Base-by-base conservation (phyloP, 2,329 filamentous ascomycete genomes). In the Colletotrichum phormii region DNA sequence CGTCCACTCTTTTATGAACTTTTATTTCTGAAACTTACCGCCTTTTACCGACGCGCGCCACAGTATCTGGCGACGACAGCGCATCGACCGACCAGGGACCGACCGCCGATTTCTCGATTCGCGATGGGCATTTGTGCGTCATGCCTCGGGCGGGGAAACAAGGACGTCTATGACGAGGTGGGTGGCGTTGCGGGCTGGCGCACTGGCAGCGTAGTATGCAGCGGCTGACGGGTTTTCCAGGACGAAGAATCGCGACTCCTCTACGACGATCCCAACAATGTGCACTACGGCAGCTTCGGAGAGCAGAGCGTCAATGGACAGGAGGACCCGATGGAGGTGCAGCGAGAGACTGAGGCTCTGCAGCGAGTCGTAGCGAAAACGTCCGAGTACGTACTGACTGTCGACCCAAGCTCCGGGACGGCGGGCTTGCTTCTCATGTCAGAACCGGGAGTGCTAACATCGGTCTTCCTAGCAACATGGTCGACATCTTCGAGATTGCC, bases 401-500 rank as follows among this genome's bases (percentile, higher is more conserved):
- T 53, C 22, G 63, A 67, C 66, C 51, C 53, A 35, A 71, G 57
- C 46, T 73, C 71, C 71, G 55, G 71, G 71, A 22, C 29, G 60
- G 49, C 42, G 71, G 71, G 67, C 66, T 73, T 51, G 60, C 54
- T 61, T 15, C n/a, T 73, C 61, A 57, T 61, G 60, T 61, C 66
- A 46, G 59, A 49, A 37, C 71, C 37, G 46, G 72, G 53, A 54
- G 35, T 55, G 66, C 74, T 76, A 73, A 76, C 72, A 55, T 65
- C 58, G 57, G 59, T 53, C 54, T 73, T 64, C 65, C 69, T 78
- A 92, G 90, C 77, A 91, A 92, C 77, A 89, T 92, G 82, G 90
- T 92, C 73, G 90, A 92, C 78, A 89, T 92, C 59, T 92, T 92
- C 81, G 90, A 92, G 75, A 90, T 91, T 77, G 86, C 88, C 46